Base-by-base conservation (phyloP, 2,329 filamentous ascomycete genomes). In the Fusarium illudens region DNA sequence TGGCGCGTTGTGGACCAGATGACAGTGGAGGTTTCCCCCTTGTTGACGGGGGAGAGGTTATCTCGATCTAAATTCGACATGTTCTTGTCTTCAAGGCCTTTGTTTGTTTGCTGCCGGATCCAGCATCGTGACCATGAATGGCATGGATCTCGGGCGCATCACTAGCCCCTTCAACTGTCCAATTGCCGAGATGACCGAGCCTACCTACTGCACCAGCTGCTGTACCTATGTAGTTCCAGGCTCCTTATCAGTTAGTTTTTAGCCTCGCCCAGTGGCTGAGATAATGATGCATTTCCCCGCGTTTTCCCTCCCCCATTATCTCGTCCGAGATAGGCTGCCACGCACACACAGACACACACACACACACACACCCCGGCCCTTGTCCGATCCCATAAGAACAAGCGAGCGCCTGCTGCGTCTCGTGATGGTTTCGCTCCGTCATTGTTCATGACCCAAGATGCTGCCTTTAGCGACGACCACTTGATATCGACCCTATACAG, bases 201-300 rank as follows among this genome's bases (percentile, higher is more conserved):
- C 39, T 44, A 53, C 6, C 6, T 13, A 12, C 33, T 6, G 13
- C 6, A 15, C 46, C 52, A 55, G 17, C 19, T 20, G 22, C 36
- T 13, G 12, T 33, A 34, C n/a, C 17, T 48, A 39, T 19, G 36
- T 51, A n/a, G 25, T 25, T 29, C 51, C 20, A 20, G 53, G 46
- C 34, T 27, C n/a, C 65, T 68, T 69, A 68, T 68, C 65, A 63
- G 65, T 27, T 49, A 19, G 34, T 58, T 53, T 33, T 58, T 20
- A 30, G 59, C 29, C 30, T 17, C 17, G 22, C 10, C 4, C 66
- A 64, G 66, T 25, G 66, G 65, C 65, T 69, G 32, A 57, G 66
- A 68, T 70, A 70, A 60, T 49, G 62, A 67, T 70, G 48, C 42
- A 64, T 37, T 68, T 68, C 66, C 66, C 66, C 66, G 66, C 66